Conservation (phyloP, 768 basidiomycete genomes). For the Daedaleopsis nitida region DNA sequence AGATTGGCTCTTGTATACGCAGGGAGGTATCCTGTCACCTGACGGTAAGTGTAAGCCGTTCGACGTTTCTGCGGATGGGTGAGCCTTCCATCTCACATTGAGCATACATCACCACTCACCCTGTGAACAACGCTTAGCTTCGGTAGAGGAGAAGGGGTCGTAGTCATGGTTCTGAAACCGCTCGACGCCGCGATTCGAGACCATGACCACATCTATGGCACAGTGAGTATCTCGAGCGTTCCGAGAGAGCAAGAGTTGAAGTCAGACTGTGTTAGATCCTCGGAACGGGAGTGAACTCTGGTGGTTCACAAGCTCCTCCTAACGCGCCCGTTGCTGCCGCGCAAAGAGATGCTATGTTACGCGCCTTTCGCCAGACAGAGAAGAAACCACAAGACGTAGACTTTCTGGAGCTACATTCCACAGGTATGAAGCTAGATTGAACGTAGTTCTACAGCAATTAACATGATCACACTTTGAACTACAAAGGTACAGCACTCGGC, state of each 20-base stretch:
- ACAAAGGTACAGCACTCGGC: slow-evolving; percentile 42
- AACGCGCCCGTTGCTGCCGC: slow-evolving; percentile 41
- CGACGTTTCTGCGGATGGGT: slow-evolving; percentile 47
- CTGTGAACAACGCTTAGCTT: slow-evolving; percentile 31
- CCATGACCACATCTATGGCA: slow-evolving; percentile 43
- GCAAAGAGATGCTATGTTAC: slow-evolving; percentile 40
- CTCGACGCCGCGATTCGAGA: slow-evolving; percentile 41
- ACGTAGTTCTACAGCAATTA: neutral
- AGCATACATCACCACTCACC: neutral
- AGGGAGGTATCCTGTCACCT: slow-evolving; percentile 39
- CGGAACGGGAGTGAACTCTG: slow-evolving; percentile 41
- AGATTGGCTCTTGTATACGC: slow-evolving; percentile 41
- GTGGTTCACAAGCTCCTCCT: slow-evolving; percentile 39
- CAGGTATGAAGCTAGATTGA: slow-evolving; percentile 33
- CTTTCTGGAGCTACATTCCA: slow-evolving; percentile 53
- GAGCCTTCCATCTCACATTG: slow-evolving; percentile 7
- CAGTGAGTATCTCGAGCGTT: slow-evolving; percentile 27
- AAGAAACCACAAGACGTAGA: slow-evolving; percentile 43
- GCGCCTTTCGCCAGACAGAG: slow-evolving; percentile 36
- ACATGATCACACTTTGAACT: neutral
- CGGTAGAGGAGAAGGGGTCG: slow-evolving; percentile 40
- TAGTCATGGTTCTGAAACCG: slow-evolving; percentile 43
- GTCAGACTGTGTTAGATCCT: slow-evolving; percentile 34
- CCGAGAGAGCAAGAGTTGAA: neutral
- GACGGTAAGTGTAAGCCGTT: slow-evolving; percentile 49